Evolutionary conservation across 768 basidiomycete species (phyloP), one percentile per base, ranked within the genome.

Genomic region (Dendrothele bispora): DNA sequence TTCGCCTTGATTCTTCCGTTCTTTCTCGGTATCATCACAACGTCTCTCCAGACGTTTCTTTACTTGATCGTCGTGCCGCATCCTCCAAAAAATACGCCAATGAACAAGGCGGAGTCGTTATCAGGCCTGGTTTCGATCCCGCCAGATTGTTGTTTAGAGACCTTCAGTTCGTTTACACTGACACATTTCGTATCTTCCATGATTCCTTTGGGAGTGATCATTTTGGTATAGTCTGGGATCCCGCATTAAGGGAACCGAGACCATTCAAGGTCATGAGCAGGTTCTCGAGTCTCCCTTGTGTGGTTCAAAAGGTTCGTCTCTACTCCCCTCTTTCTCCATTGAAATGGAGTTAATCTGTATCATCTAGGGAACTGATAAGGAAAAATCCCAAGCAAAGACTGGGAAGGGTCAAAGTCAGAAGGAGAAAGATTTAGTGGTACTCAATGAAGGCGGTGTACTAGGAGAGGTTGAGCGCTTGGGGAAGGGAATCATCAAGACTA

Each of bases 151-250:
- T 92, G 14, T 79, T 85, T 56, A 61, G 73, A 15, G 91, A 95
- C 55, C 68, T 98, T 5, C 77, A 85, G 75, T n/a, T 36, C 8
- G 20, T 14, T 24, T 44, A 10, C 11, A 22, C 27, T 29, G 86
- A 91, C 51, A 86, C 86, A 1, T 77, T 90, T 53, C 80, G 88
- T 48, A 74, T 95, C 30, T 99, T 98, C 73, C 81, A 82, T 56
- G 95, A 98, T 54, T 70, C 79, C 0, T 75, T 83, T 27, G 97
- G 97, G 11, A 92, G 94, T 0, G 72, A 80, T 48, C 71, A 72
- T 27, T 86, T 94, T 43, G 94, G 91, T 5, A 84, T 77, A 1
- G 84, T 97, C 2, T 98, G 93, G 91, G 89, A 95, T 57, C 86
- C 91, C 5, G 73, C 72, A 12, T 66, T 91, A 27, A 78, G 76